A percentile compares a stretch with the other conserved stretches of the same genome.
Conservation (phyloP, 306 rosid genomes). For the Vigna nakashimae region DNA sequence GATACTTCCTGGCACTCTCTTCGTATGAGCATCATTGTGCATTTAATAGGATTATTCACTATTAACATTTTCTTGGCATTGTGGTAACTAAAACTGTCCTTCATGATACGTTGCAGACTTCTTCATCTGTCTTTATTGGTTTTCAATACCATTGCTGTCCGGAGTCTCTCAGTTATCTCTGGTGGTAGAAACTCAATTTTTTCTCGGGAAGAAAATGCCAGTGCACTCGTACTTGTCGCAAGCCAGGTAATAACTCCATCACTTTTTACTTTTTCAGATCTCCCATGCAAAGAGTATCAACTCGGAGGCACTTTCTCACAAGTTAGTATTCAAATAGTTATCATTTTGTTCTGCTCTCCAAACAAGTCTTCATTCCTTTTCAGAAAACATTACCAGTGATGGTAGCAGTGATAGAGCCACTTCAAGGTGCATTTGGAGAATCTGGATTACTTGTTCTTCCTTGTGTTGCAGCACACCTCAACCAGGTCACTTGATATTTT, state of each 20-base stretch:
- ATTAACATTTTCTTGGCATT: background rate
- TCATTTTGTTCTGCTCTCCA: conserved; percentile 14
- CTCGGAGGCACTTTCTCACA: background rate
- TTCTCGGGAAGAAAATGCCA: conserved; percentile 66
- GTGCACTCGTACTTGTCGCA: conserved; percentile 73
- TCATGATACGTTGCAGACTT: conserved; percentile 63
- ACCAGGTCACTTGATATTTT: conserved; percentile 65
- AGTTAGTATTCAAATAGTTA: background rate
- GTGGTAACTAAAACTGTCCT: conserved; percentile 38
- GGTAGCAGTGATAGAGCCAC: conserved; percentile 94
- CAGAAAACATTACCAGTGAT: conserved; percentile 96
- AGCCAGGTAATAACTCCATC: conserved; percentile 71
- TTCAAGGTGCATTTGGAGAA: conserved; percentile 83
- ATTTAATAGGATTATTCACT: conserved; percentile 15
- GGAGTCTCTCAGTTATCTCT: conserved; percentile 60
- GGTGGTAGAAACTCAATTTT: conserved; percentile 74
- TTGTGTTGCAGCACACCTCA: conserved; percentile 91
- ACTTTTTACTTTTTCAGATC: conserved; percentile 17
- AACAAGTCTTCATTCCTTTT: conserved; percentile 36
- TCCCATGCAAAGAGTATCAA: conserved; percentile 36
- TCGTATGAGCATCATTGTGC: background rate
- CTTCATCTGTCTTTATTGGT: conserved; percentile 72
- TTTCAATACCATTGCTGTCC: conserved; percentile 62
- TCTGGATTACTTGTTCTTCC: conserved; percentile 94
- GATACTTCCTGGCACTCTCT: background rate